A percentile compares a stretch with the other conserved stretches of the same genome.
Evolutionary conservation across 108 stramenopile species (phyloP).

Genomic region (Bacterosira constricta): DNA sequence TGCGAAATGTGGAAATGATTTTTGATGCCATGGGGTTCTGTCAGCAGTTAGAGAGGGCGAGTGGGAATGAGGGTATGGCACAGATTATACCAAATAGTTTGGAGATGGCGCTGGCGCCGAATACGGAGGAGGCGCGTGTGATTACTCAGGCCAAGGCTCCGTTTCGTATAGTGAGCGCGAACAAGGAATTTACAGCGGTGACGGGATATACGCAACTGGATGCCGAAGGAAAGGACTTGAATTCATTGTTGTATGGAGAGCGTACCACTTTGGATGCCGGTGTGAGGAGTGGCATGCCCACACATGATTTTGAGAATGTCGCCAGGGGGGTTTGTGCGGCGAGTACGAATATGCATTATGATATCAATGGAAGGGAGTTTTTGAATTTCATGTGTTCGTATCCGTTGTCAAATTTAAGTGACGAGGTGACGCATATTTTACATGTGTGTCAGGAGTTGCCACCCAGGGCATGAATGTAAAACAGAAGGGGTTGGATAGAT

Average conservation of each 20-base stretch:
- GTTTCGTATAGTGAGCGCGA: constrained; percentile 75
- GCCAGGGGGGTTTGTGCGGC: constrained; percentile 57
- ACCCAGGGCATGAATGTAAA: constrained; percentile 1
- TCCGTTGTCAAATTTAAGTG: constrained; percentile 64
- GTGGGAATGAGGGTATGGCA: constrained; percentile 67
- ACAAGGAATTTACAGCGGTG: constrained; percentile 67
- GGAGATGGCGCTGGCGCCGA: constrained; percentile 79
- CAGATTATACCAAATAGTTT: constrained; percentile 83
- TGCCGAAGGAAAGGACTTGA: constrained; percentile 68
- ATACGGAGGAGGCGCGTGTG: constrained; percentile 72
- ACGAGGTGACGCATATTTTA: constrained; percentile 21
- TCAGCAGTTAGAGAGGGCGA: constrained; percentile 83
- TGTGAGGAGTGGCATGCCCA: constrained; percentile 34
- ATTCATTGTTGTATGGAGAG: constrained; percentile 58
- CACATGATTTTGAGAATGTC: constrained; percentile 58
- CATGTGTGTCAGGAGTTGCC: constrained; percentile 21
- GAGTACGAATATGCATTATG: constrained; percentile 68
- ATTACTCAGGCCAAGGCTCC: constrained; percentile 76
- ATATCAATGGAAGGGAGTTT: constrained; percentile 67
- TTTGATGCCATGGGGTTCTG: constrained; percentile 91
- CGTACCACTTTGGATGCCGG: constrained; percentile 40
- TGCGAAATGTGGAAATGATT: constrained; percentile 73
- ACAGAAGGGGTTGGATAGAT: too few species aligned
- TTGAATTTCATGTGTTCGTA: constrained; percentile 81
- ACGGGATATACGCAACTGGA: constrained; percentile 81